Conservation (phyloP, 2,329 filamentous ascomycete genomes). For the Amesomyces nigricolor region DNA sequence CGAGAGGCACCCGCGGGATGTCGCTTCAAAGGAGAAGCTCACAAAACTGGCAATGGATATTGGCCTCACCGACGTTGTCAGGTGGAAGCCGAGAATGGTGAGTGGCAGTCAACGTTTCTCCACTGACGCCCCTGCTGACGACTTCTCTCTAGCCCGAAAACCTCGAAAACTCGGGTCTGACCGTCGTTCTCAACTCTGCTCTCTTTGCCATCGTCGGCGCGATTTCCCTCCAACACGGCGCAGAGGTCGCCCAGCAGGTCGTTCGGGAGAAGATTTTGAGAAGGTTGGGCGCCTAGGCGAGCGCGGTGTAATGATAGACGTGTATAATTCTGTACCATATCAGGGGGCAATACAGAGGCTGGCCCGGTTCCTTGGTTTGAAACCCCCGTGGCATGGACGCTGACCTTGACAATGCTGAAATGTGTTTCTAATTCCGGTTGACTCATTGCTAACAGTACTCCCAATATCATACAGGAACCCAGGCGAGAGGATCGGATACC, state of each 20-base stretch:
- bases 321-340: conserved; percentile 28
- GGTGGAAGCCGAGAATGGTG: conserved; percentile 87
- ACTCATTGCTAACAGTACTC: too few relatives aligned
- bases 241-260: conserved; percentile 66
- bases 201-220: conserved; percentile 85
- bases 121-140: neutral
- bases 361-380: conserved; percentile 7
- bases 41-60: conserved; percentile 62
- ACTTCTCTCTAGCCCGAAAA: conserved; percentile 49
- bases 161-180: conserved; percentile 65
- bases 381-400: neutral
- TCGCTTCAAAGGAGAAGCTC: conserved; percentile 61
- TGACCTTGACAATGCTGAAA: neutral
- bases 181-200: conserved; percentile 68
- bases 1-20: conserved; percentile 50
- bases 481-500: neutral
- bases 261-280: conserved; percentile 70
- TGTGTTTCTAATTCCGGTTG: too few relatives aligned
- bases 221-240: conserved; percentile 80
- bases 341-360: conserved; percentile 19
- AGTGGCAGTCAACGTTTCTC: conserved; percentile 26
- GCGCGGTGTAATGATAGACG: conserved; percentile 11
- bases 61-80: conserved; percentile 66
- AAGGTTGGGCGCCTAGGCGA: conserved; percentile 27
- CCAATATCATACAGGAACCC: neutral